Percentiles rank a stretch among this genome's conserved stretches.
phyloP scores from a whole-genome alignment of 345 rosid species.

The Dipteronia sinensis region DNA sequence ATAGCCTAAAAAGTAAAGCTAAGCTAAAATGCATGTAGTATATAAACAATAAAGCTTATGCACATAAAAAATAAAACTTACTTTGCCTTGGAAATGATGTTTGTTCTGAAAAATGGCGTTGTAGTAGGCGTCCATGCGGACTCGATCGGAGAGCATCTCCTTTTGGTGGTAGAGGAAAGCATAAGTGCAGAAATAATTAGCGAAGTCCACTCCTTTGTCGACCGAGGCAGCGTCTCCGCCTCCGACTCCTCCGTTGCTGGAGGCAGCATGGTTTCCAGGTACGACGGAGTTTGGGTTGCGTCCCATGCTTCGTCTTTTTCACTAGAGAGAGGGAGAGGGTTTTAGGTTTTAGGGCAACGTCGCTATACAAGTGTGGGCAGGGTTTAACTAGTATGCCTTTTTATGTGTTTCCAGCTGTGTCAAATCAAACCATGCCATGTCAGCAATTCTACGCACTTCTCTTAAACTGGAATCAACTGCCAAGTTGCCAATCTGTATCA shows the following conservation, averaged over 20 bases:
- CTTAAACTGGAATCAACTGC: neutral
- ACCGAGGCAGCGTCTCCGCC: slow-evolving; percentile 45
- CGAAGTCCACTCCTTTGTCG: slow-evolving; percentile 91
- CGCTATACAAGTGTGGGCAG: slow-evolving; percentile 5
- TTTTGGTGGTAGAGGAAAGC: slow-evolving; percentile 94
- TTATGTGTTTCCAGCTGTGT: neutral
- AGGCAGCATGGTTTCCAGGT: slow-evolving; percentile 32
- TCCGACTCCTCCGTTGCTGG: slow-evolving; percentile 37
- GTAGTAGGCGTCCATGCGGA: slow-evolving; percentile 97
- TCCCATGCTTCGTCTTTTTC: slow-evolving; percentile 39
- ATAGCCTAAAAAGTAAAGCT: too few species aligned
- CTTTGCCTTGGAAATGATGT: slow-evolving; percentile 86
- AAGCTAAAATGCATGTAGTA: neutral
- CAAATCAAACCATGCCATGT: slow-evolving; percentile 10
- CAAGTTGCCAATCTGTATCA: too few species aligned
- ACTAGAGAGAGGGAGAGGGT: slow-evolving; percentile 2
- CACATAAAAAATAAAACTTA: slow-evolving; percentile 15
- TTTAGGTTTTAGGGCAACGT: slow-evolving; percentile 41
- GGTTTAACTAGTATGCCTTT: neutral
- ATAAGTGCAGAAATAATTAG: slow-evolving; percentile 87
- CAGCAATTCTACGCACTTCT: neutral
- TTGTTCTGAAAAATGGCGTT: slow-evolving; percentile 75
- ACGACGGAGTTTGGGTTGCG: slow-evolving; percentile 46
- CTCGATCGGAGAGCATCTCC: slow-evolving; percentile 96
- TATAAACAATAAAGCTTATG: neutral